Evolutionary conservation across 1,284 basidiomycete species (phyloP), one percentile per base, ranked within the genome.

Genomic region (Ceratobasidium sp.): DNA sequence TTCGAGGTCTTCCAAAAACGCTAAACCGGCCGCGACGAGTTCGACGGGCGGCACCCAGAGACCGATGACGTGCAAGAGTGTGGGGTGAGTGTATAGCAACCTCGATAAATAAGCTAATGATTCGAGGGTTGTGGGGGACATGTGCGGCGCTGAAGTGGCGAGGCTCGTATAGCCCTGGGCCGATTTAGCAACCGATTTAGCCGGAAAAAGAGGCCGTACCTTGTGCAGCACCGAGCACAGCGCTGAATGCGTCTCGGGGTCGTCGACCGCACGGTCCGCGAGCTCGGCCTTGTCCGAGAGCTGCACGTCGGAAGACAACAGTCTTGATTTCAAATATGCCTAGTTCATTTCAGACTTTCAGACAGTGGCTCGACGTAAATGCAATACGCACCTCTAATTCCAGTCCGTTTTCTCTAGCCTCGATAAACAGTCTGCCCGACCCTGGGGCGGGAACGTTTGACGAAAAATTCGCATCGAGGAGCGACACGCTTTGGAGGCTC

Each of bases 1-100:
- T 74, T 91, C 89, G 73, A 89, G 91, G 49, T 86, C 83, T 62
- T 89, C 84, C 40, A 92, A 78, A 70, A 90, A 84, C n/a, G 79
- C 79, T 49, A 91, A 76, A 0, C 85, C 84, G 73, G 85, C 81
- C 22, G 84, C 85, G 34, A 91, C 78, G 20, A 93, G 76, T 58
- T 87, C 85, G 2, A 82, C 80, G n/a, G 91, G 78, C 69, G 82
- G 85, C 20, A 84, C 77, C 75, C 92, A 88, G n/a, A 93, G 77
- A 8, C 89, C 84, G 32, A 93, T 73, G 52, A 92, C 84, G 74
- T 92, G 90, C 17, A 92, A 77, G 0, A 84, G 82, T 29, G 78
- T 77, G 69, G 86, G 84, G 67, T 86, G 81, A 8, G 80, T 78
- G 72, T 84, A 86, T 7, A 93, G 80, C 31, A 87, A 75, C 75